phyloP scores from a whole-genome alignment of 305 asterid species.

The Vinca major region DNA sequence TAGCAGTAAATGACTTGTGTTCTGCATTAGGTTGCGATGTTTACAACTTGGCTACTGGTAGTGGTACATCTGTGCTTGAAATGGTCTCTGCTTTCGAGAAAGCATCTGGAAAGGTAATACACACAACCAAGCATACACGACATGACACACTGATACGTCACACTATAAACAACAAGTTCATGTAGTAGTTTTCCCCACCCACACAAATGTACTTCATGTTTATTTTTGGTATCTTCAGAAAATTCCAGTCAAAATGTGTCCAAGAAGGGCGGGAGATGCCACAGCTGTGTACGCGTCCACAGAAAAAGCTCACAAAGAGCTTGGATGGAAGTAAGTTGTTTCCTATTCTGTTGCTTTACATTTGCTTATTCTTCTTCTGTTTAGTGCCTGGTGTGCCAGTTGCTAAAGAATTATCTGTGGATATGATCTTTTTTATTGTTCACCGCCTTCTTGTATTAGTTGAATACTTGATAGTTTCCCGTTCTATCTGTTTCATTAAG shows the following conservation, averaged over 20 bases:
- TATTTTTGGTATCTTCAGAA: conserved; percentile 32
- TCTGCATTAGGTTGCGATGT: conserved; percentile 59
- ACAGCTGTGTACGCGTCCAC: conserved; percentile 88
- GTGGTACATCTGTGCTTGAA: conserved; percentile 88
- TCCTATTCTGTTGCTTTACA: background rate
- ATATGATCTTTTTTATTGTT: background rate
- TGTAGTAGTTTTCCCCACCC: background rate
- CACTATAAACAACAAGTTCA: background rate
- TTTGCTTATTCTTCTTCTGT: too few species aligned
- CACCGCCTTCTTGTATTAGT: background rate
- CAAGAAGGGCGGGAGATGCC: conserved; percentile 87
- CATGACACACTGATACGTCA: background rate
- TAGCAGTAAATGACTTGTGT: background rate
- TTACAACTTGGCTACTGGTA: conserved; percentile 83
- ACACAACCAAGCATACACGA: too few species aligned
- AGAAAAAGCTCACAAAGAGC: conserved; percentile 64
- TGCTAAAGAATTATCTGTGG: background rate
- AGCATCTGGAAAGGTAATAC: conserved; percentile 65
- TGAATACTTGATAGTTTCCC: background rate
- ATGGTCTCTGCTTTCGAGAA: conserved; percentile 79
- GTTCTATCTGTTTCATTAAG: too few species aligned
- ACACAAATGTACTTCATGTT: background rate
- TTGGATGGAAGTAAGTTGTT: conserved; percentile 81
- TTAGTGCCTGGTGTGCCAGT: background rate
- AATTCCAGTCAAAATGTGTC: conserved; percentile 68